A percentile compares a stretch with the other conserved stretches of the same genome.
phyloP scores from a whole-genome alignment of 768 basidiomycete species.

The Coprinopsis sp. region DNA sequence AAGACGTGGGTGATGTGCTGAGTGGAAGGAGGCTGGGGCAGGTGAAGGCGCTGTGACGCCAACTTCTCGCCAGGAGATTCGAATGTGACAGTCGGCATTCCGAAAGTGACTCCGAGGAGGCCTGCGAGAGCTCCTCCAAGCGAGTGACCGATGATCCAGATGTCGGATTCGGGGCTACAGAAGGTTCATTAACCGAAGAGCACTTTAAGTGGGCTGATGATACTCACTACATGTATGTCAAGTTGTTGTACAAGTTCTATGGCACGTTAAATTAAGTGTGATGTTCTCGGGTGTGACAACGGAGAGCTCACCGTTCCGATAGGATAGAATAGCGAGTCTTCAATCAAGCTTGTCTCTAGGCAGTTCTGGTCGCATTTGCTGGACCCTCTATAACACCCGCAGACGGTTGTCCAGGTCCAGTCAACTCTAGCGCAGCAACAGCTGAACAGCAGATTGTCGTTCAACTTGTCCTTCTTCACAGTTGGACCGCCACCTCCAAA shows the following conservation, averaged over 20 bases:
- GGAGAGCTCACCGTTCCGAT: conserved; percentile 69
- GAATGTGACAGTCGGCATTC: conserved; percentile 80
- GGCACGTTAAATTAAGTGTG: conserved; percentile 4
- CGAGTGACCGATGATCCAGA: conserved; percentile 84
- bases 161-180: conserved; percentile 65
- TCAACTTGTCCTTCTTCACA: conserved; percentile 85
- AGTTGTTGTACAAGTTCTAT: conserved; percentile 91
- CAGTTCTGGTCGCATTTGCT: conserved; percentile 82
- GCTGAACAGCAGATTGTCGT: conserved; percentile 89
- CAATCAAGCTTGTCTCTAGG: conserved; percentile 65
- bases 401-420: conserved; percentile 93
- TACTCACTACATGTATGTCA: conserved; percentile 76
- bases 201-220: background rate
- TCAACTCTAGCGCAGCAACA: conserved; percentile 93
- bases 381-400: conserved; percentile 77
- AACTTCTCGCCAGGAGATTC: conserved; percentile 87
- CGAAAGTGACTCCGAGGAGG: conserved; percentile 85
- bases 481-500: conserved; percentile 80
- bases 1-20: conserved; percentile 87
- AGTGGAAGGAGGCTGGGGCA: conserved; percentile 79
- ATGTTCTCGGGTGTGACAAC: background rate
- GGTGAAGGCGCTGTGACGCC: conserved; percentile 74
- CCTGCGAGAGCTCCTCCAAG: conserved; percentile 72
- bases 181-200: background rate
- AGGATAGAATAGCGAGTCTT: conserved; percentile 85